Percentiles rank a stretch among this genome's conserved stretches.
phyloP scores from a whole-genome alignment of 257 asterid genomes.

The Henckelia pumila region DNA sequence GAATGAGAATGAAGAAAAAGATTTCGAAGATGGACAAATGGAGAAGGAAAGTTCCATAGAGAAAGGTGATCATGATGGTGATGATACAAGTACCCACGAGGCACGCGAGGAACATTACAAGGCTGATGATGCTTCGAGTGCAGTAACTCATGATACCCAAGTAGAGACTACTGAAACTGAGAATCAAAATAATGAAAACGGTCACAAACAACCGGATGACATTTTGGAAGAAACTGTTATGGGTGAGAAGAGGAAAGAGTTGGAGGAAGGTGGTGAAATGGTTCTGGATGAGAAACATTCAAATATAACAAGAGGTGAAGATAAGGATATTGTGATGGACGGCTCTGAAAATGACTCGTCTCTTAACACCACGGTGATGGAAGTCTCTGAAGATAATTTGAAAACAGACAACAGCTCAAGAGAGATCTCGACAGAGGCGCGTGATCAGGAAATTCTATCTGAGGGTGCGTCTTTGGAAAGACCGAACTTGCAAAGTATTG shows the following conservation, averaged over 20 bases:
- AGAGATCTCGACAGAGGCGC: not conserved
- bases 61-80: conserved; percentile 47
- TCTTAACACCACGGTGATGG: not conserved
- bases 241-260: conserved; percentile 28
- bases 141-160: conserved; percentile 69
- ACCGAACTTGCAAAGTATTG: conserved; percentile 22
- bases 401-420: not conserved
- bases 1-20: conserved; percentile 39
- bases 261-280: conserved; percentile 36
- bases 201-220: conserved; percentile 33
- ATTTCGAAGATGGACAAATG: conserved; percentile 40
- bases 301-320: conserved; percentile 29
- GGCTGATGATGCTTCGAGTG: conserved; percentile 99
- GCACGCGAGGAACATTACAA: conserved; percentile 90
- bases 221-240: conserved; percentile 28
- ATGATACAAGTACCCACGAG: conserved; percentile 44
- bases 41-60: conserved; percentile 41
- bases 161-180: conserved; percentile 34
- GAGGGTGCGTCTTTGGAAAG: conserved; percentile 31
- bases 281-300: conserved; percentile 29
- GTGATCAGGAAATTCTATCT: conserved; percentile 21
- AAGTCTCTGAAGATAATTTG: conserved; percentile 28
- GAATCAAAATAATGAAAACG: conserved; percentile 30
- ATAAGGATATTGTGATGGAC: conserved; percentile 17
- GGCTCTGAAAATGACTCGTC: not conserved